Evolutionary conservation across 495 filamentous ascomycete species (phyloP), one percentile per base, ranked within the genome.

Genomic region (Hamigera avellanea): DNA sequence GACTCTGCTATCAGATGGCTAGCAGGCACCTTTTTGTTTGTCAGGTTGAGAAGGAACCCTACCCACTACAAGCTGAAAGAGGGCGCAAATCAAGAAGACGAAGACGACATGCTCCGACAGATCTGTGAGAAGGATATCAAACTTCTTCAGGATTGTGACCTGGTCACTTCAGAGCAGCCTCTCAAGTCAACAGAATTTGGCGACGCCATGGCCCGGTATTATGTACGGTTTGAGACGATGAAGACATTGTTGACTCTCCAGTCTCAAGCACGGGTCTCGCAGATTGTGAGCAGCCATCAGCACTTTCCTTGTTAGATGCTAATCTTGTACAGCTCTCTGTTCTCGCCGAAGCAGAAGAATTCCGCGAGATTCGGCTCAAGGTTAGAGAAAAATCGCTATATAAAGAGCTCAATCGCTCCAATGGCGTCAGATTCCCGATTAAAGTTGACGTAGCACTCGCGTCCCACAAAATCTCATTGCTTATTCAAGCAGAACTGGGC

Each of bases 221-320:
- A 87, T 62, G 64, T 98, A 2, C 75, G 78, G n/a, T 93, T 93
- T 46, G 70, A 81, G 29, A 95, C 88, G 0, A 96, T 96, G 87
- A 82, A 79, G 46, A 56, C 66, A 1, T 53, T 95, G 2, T 53
- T 95, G 15, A 61, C 62, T 2, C 60, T 98, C 36, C 68, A 72
- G 16, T 52, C 58, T 6, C 71, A 71, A 14, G 71, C 78, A 1
- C 70, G 68, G 4, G 62, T 86, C 15, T 76, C 78, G 21, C 69
- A 84, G 19, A 80, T 93, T 51, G 85, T 91, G 60, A 62, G 80
- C 59, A 14, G 8, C 3, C 10, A 16, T 25, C 10, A 35, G 6
- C 5, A 35, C 21, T 5, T 16, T n/a, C 7, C 18, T 3, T 6
- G 8, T 4, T 12, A 10, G 10, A 35, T 17, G 18, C 25, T 6